Base-by-base conservation (phyloP, 805 yeast species). In the Myxozyma vanderwaltii region DNA sequence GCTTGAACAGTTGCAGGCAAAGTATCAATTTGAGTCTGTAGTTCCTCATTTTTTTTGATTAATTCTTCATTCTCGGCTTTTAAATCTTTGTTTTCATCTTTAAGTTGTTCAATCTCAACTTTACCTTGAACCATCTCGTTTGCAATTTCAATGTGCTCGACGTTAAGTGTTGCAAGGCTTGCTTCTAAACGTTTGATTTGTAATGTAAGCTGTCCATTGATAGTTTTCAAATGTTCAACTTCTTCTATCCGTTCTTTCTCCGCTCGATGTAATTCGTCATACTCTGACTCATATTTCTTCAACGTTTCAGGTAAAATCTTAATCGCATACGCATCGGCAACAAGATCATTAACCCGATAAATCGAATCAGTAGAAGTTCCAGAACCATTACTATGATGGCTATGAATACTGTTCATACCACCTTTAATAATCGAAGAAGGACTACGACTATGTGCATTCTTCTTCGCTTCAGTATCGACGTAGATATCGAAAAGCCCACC, bases 41-140 rank as follows among this genome's bases (percentile, higher is more conserved):
- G 72, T 12, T 79, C 82, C 1, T 71, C 73, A 35, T 86, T 80
- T 35, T 49, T 39, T 15, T 74, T 66, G 46, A 77, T 77, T 46
- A 86, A 73, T 10, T 79, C 82, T 1, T 71, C 74, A 40, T 86
- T 80, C 54, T 78, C 81, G 1, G 71, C 70, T 27, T 75, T 71
- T 51, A 91, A 74, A 46, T 85, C 88, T 26, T 76, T 79, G 61
- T 89, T 88, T 59, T 89, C 96, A 67, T 89, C 92, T 51, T 81
- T 77, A 26, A 92, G 72, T 35, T 86, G 86, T 1, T 95, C 96
- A 26, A 88, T 77, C 54, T 78, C 81, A 41, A 91, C 82, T 68
- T 94, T 85, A 40, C 88, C 86, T 63, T 83, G 83, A 35, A 92
- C 90, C 85, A 94, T 83, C 65, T 85, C 89, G 73, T 91, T 92